These are phyloP conservation scores for Stenogyne calaminthoides DNA, from an alignment of 305 asterid genomes.

Conservation along the genomic window DNA sequence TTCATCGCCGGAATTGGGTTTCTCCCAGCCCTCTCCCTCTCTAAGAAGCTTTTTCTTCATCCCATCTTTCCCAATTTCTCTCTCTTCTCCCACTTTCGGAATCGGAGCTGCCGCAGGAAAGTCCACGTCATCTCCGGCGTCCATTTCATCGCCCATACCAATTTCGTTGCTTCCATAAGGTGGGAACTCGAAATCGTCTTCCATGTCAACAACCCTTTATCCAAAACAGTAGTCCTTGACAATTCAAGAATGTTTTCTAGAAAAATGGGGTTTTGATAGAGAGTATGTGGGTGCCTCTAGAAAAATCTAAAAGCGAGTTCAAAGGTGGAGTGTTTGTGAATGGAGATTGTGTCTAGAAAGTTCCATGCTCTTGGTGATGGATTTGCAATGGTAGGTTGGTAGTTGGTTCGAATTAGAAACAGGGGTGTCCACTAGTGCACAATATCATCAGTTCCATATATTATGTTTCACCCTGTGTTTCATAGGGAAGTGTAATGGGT, in stretches of 20 bases:
- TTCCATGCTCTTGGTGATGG: neutral
- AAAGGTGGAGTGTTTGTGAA: too few relatives aligned
- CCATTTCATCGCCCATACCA: conserved; percentile 34
- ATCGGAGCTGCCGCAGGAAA: conserved; percentile 43
- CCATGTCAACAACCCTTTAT: conserved; percentile 35
- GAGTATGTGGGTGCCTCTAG: neutral
- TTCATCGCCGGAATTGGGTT: conserved; percentile 72
- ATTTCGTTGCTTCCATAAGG: conserved; percentile 25
- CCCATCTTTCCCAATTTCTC: conserved; percentile 62
- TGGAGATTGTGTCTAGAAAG: conserved; percentile 25
- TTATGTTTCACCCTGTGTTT: too few relatives aligned
- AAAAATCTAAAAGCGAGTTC: neutral
- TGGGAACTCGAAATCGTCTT: conserved; percentile 63
- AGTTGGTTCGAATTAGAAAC: too few relatives aligned
- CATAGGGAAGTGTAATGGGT: too few relatives aligned
- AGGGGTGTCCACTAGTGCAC: too few relatives aligned
- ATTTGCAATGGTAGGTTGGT: neutral
- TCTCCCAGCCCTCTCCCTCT: conserved; percentile 69
- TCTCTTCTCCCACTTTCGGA: conserved; percentile 70
- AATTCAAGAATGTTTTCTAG: neutral
- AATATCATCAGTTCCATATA: too few relatives aligned
- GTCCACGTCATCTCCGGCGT: conserved; percentile 42
- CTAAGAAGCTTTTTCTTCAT: conserved; percentile 65
- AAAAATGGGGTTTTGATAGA: neutral
- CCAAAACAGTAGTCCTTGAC: neutral